Base-by-base conservation (phyloP, 2,329 filamentous ascomycete genomes). In the Arthroderma uncinatum region DNA sequence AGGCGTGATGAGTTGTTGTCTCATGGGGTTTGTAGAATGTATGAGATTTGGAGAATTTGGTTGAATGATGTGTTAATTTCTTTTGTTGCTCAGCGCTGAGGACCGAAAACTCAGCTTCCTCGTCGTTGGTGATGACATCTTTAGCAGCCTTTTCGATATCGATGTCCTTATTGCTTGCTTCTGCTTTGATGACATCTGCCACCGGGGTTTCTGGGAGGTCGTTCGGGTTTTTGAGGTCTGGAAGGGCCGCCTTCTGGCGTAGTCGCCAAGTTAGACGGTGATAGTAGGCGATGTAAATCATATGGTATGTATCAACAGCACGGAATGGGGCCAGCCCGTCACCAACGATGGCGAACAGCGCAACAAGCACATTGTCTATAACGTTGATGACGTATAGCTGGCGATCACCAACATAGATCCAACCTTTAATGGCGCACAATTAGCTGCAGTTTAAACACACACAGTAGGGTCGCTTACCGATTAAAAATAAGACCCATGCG, bases 11-110 rank as follows among this genome's bases (percentile, higher is more conserved):
- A 0, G 89, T 94, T 34, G 82, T 77, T 0, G 89, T 94, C 71
- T 94, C 89, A 69, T 94, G 86, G 0, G 89, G 88, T 65, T 91
- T 91, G 76, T 94, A 94, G 70, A 92, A 94, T 4, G 86, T 90
- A 68, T 94, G 89, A 0, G 85, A 89, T 63, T 86, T 89, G 66
- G 85, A 79, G 65, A 93, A 86, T 65, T 91, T 92, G 63, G 77
- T 79, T 66, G 91, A 86, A 65, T 94, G 89, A 67, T 93, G 84
- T 54, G 84, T 78, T 8, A 94, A 78, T 53, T 79, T 81, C 59
- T 78, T 78, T 65, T 90, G 85, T 68, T 93, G 86, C 59, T 79
- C 71, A 3, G 75, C 74, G 0, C 76, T 83, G 2, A 93, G 75
- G 2, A 89, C 84, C 0, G 82, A 82, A 61, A 76, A 80, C 64